Evolutionary conservation across 768 basidiomycete species (phyloP), one percentile per base, ranked within the genome.

Genomic region (Fibroporia radiculosa): DNA sequence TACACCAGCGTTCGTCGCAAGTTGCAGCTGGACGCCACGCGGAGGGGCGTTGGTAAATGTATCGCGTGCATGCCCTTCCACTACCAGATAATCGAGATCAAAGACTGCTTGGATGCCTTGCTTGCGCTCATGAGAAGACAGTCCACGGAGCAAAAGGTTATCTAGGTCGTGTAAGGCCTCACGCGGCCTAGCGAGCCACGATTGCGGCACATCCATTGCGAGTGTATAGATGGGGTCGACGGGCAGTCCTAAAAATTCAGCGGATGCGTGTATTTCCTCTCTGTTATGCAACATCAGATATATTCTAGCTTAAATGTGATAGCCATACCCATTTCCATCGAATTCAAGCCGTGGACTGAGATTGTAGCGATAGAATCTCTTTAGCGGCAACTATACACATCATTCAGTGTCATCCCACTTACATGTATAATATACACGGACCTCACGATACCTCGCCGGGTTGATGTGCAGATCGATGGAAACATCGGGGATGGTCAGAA

Each of bases 1-100:
- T 1, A 50, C 60, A 8, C 55, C 57, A 40, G 68, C 56, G 6
- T 69, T 59, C 4, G 73, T 65, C 1, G 56, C 67, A 1, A 99
- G 77, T 57, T 96, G 84, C 2, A 99, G 75, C 54, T 98, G 95
- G 2, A 97, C 70, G 4, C 96, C 96, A 11, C 93, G 80, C 0
- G 96, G 92, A 3, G 93, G 84, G 5, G 69, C 67, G 32, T 77
- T 74, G 1, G 78, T 75, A 6, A 56, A 57, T 4, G 65, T 56
- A 48, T 98, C 93, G 8, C 92, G 80, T 0, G 92, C 92, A 55
- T 98, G 95, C 2, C 96, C 96, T 59, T 97, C 95, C 34, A 97
- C 75, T 39, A 98, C 80, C 18, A 99, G 74, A 52, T 91, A 85
- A 55, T 97, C 92, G 5, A 98, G 80, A 40, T 82, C 80, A 67